Evolutionary conservation across 164 flowering plant species (phyloP).

Genomic region (Warburgia ugandensis): DNA sequence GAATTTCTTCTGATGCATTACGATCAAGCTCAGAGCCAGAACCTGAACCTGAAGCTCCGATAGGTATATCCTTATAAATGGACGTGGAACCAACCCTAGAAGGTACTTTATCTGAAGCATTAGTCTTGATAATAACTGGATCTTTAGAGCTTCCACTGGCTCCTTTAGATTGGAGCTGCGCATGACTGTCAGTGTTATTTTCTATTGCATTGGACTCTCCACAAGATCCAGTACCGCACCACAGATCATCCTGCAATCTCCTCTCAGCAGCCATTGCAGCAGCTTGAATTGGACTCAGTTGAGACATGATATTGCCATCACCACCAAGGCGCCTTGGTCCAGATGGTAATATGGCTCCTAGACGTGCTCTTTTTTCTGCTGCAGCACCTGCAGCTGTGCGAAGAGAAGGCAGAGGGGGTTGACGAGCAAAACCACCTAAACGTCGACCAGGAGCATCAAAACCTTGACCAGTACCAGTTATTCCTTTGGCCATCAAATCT

Average conservation of each 20-base stretch:
- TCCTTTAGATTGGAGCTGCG: slow-evolving; percentile 9
- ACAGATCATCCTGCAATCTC: slow-evolving; percentile 79
- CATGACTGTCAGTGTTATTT: slow-evolving; percentile 14
- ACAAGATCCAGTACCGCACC: slow-evolving; percentile 72
- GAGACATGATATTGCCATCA: slow-evolving; percentile 61
- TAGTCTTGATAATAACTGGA: slow-evolving; percentile 8
- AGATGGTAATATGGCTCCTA: slow-evolving; percentile 61
- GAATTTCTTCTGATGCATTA: slow-evolving; percentile 8
- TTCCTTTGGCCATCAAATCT: slow-evolving; percentile 71
- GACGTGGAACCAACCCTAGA: slow-evolving; percentile 9
- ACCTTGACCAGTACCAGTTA: slow-evolving; percentile 72
- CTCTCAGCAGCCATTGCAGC: slow-evolving; percentile 99
- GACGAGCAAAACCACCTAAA: slow-evolving; percentile 68
- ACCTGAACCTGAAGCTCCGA: slow-evolving; percentile 16
- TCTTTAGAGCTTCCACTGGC: slow-evolving; percentile 25
- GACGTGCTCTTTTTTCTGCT: slow-evolving; percentile 65
- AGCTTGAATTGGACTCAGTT: slow-evolving; percentile 94
- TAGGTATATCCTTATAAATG: slow-evolving; percentile 19
- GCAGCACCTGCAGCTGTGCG: slow-evolving; percentile 62
- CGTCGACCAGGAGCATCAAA: slow-evolving; percentile 88
- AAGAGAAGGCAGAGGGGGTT: slow-evolving; percentile 68
- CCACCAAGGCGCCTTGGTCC: slow-evolving; percentile 93
- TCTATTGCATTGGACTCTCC: slow-evolving; percentile 34
- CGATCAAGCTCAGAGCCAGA: slow-evolving; percentile 10
- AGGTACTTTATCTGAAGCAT: slow-evolving; percentile 8